Percentiles rank a stretch among this genome's conserved stretches.
These are phyloP conservation scores for Myrmaecium sp. DNA, from an alignment of 2,329 filamentous ascomycete genomes.

Conservation along the genomic window DNA sequence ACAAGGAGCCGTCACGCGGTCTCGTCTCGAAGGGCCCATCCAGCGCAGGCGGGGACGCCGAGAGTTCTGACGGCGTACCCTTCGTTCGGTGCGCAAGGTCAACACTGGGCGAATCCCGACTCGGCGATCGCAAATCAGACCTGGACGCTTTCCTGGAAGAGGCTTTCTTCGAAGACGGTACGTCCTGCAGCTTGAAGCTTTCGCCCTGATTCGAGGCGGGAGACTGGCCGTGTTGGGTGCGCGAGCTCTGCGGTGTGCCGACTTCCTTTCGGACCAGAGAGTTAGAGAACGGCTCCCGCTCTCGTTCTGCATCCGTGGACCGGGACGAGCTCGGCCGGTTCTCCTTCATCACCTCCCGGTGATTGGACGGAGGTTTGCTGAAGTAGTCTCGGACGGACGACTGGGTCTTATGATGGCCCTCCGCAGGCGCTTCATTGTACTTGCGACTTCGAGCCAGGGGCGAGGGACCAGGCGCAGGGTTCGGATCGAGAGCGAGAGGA, in stretches of 20 bases:
- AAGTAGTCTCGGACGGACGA: conserved; percentile 28
- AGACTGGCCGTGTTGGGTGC: conserved; percentile 18
- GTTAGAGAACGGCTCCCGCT: conserved; percentile 46
- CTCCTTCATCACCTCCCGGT: conserved; percentile 24
- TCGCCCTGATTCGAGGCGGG: conserved; percentile 19
- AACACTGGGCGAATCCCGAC: conserved; percentile 23
- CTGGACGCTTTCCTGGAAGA: conserved; percentile 30
- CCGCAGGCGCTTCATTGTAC: conserved; percentile 11
- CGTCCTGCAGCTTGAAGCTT: conserved; percentile 62
- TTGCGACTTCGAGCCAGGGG: conserved; percentile 18
- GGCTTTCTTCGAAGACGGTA: conserved; percentile 46
- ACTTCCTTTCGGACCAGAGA: conserved; percentile 28
- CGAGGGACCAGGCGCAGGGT: conserved; percentile 24
- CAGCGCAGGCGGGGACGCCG: conserved; percentile 21
- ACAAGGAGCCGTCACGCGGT: conserved; percentile 12
- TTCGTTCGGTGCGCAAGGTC: conserved; percentile 19
- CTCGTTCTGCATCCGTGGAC: conserved; percentile 65
- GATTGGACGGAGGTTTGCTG: conserved; percentile 14
- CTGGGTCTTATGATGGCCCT: conserved; percentile 11
- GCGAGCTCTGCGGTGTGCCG: conserved; percentile 27
- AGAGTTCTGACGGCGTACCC: conserved; percentile 16
- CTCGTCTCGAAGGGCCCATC: conserved; percentile 9
- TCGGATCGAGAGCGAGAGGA: conserved; percentile 35
- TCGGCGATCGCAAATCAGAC: conserved; percentile 24
- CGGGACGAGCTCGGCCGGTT: conserved; percentile 21